phyloP scores from a whole-genome alignment of 345 rosid species.

The Corchorus capsularis region DNA sequence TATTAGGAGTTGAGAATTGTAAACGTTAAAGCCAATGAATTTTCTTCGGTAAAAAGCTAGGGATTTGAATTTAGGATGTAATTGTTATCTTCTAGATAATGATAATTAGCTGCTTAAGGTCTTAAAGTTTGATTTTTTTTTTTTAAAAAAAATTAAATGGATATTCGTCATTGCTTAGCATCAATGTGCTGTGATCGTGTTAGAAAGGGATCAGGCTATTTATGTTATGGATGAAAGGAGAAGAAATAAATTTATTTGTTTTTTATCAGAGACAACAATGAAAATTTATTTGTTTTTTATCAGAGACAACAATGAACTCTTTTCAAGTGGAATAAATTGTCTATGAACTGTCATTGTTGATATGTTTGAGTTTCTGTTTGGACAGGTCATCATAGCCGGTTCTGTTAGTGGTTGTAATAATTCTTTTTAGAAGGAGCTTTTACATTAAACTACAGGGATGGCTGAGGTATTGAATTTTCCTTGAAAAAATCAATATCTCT shows the following conservation, averaged over 20 bases:
- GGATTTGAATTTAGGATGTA: not conserved
- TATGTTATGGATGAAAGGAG: not conserved
- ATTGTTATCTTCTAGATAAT: not conserved
- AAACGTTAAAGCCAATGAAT: not conserved
- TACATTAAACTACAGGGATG: conserved; percentile 37
- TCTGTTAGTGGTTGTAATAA: not conserved
- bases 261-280: not conserved
- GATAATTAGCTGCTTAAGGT: not conserved
- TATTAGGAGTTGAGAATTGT: not conserved
- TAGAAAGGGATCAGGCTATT: not conserved
- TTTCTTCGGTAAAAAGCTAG: not conserved
- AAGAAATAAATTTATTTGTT: not conserved
- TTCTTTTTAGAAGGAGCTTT: too few species aligned
- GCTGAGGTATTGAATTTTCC: conserved; percentile 56
- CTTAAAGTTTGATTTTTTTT: not conserved
- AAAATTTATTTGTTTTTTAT: not conserved
- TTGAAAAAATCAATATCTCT: not conserved
- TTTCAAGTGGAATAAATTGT: not conserved
- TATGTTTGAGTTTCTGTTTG: not conserved
- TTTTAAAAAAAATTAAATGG: not conserved
- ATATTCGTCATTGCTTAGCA: not conserved
- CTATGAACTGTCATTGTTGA: conserved; percentile 1
- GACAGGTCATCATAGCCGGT: conserved; percentile 24
- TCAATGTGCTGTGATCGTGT: not conserved
- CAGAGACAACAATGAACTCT: not conserved